These are phyloP conservation scores for Cytospora leucostoma DNA, from an alignment of 2,329 filamentous ascomycete genomes.

Conservation along the genomic window DNA sequence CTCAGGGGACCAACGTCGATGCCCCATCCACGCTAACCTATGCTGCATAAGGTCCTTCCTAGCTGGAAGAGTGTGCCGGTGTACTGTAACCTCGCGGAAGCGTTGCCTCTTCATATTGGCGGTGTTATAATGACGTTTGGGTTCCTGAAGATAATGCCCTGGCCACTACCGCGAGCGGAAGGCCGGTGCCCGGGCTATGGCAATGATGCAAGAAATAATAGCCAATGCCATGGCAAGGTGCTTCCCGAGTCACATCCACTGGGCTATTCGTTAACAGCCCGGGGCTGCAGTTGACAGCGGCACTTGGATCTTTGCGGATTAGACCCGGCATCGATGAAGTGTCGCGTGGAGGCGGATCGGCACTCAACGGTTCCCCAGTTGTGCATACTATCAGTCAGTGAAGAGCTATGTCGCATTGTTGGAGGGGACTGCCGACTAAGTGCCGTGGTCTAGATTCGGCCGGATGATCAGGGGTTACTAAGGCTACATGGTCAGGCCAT, in stretches of 20 bases:
- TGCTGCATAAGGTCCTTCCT: neutral
- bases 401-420: conserved; percentile 13
- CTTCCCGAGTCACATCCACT: neutral
- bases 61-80: neutral
- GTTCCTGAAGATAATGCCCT: neutral
- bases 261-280: conserved; percentile 4
- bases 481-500: neutral
- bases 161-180: neutral
- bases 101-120: neutral
- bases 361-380: neutral
- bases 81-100: neutral
- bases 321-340: conserved; percentile 2
- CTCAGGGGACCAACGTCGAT: neutral
- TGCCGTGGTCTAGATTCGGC: conserved; percentile 15
- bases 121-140: conserved; percentile 4
- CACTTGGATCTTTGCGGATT: conserved; percentile 7
- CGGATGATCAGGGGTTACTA: conserved; percentile 5
- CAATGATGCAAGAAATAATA: conserved; percentile 5
- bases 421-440: conserved; percentile 8
- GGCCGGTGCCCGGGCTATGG: conserved; percentile 4
- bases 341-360: neutral
- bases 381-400: neutral
- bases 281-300: neutral
- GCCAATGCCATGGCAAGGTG: neutral
- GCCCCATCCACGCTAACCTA: neutral